A percentile compares a stretch with the other conserved stretches of the same genome.
Conservation (phyloP, 163 green algal genomes). For the Scenedesmus sp. region DNA sequence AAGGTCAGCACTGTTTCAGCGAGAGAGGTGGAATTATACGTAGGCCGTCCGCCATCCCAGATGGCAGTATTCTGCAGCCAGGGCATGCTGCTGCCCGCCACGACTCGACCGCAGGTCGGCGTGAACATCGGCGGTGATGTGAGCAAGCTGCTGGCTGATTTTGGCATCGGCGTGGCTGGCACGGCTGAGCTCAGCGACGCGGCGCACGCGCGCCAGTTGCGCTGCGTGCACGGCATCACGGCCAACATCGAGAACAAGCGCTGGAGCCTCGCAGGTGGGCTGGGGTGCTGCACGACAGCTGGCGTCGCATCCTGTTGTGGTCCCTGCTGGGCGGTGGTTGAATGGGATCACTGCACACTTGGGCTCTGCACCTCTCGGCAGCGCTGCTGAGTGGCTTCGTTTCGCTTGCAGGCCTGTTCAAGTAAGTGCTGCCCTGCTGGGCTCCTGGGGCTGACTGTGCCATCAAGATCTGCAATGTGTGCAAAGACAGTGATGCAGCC, state of each 20-base stretch:
- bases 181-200: constrained; percentile 38
- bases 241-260: constrained; percentile 34
- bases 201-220: constrained; percentile 24
- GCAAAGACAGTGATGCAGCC: no score
- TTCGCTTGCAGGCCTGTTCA: neutral
- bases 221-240: constrained; percentile 30
- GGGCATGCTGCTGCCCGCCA: neutral
- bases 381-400: no score
- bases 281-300: neutral
- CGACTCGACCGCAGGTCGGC: neutral
- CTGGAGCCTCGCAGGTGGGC: constrained; percentile 45
- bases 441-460: no score
- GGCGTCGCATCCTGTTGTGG: neutral
- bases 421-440: constrained; percentile 23
- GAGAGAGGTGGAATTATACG: no score
- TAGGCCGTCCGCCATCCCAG: no score
- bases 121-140: constrained; percentile 52
- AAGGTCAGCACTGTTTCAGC: no score
- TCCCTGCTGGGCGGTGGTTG: neutral
- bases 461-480: no score
- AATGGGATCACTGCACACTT: no score
- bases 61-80: no score
- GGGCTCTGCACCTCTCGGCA: no score
- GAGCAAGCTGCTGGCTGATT: constrained; percentile 43
- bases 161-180: neutral